Percentiles rank a stretch among this genome's conserved stretches.
Conservation (phyloP, 1,284 basidiomycete species). For the Sporisorium scitamineum region DNA sequence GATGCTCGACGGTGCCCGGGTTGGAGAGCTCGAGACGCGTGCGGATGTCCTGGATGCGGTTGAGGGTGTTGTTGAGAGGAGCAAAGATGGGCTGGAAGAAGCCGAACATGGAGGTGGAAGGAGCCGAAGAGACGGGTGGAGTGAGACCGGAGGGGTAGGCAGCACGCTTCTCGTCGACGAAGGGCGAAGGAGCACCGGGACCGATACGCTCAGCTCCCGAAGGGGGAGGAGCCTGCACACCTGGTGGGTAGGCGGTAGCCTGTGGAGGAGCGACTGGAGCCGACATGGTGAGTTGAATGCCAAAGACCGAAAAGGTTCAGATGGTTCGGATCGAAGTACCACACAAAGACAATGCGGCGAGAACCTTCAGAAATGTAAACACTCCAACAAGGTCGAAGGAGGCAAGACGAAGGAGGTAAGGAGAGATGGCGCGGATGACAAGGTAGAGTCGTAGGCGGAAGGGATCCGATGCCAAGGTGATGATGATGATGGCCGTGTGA, state of each 20-base stretch:
- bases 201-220: constrained; percentile 49
- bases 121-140: constrained; percentile 38
- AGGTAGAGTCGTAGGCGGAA: background rate
- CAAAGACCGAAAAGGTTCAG: background rate
- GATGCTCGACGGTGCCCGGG: constrained; percentile 65
- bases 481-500: constrained; percentile 21
- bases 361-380: background rate
- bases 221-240: constrained; percentile 39
- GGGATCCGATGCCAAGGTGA: constrained; percentile 10
- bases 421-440: background rate
- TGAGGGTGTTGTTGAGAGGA: constrained; percentile 47
- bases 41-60: constrained; percentile 53
- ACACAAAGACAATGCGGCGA: background rate
- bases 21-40: constrained; percentile 61
- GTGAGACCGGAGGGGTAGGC: constrained; percentile 46
- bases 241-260: constrained; percentile 44
- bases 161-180: constrained; percentile 48
- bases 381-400: background rate
- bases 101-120: constrained; percentile 50
- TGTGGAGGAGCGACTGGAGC: constrained; percentile 44
- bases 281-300: constrained; percentile 25
- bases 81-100: constrained; percentile 59
- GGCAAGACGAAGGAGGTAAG: background rate
- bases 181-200: constrained; percentile 35
- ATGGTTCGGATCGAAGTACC: background rate